A percentile compares a stretch with the other conserved stretches of the same genome.
These are phyloP conservation scores for Aspergillus ochraceus DNA, from an alignment of 2,329 filamentous ascomycete species.

Conservation along the genomic window DNA sequence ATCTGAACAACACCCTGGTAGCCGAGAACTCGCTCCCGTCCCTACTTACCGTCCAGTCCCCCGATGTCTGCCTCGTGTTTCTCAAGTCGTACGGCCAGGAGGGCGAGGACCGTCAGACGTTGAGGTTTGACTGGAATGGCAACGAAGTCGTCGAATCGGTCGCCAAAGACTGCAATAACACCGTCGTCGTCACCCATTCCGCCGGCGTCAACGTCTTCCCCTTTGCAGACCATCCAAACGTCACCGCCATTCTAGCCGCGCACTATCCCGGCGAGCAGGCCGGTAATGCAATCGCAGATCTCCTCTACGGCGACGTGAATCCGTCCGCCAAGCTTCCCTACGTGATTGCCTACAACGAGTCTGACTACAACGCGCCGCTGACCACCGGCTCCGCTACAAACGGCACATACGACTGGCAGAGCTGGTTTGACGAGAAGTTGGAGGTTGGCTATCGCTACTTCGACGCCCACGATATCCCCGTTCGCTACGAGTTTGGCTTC, in stretches of 20 bases:
- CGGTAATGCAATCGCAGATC: background rate
- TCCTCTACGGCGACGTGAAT: constrained; percentile 35
- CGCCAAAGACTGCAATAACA: constrained; percentile 60
- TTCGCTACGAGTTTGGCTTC: too few relatives aligned
- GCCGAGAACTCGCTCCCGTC: constrained; percentile 17
- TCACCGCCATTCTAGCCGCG: constrained; percentile 37
- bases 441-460: background rate
- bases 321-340: constrained; percentile 61
- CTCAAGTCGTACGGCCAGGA: too few relatives aligned
- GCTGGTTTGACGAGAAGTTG: background rate
- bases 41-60: too few relatives aligned
- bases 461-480: too few relatives aligned
- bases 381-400: background rate
- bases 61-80: too few relatives aligned
- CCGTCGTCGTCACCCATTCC: constrained; percentile 65
- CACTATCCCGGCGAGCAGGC: too few relatives aligned
- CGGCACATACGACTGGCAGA: background rate
- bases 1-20: constrained; percentile 44
- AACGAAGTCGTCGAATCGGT: constrained; percentile 52
- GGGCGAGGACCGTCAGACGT: too few relatives aligned
- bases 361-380: constrained; percentile 50
- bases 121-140: too few relatives aligned
- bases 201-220: constrained; percentile 55
- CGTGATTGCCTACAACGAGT: constrained; percentile 57
- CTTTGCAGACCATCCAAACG: constrained; percentile 62